These are phyloP conservation scores for Ballota nigra DNA, from an alignment of 257 asterid species.

Conservation along the genomic window DNA sequence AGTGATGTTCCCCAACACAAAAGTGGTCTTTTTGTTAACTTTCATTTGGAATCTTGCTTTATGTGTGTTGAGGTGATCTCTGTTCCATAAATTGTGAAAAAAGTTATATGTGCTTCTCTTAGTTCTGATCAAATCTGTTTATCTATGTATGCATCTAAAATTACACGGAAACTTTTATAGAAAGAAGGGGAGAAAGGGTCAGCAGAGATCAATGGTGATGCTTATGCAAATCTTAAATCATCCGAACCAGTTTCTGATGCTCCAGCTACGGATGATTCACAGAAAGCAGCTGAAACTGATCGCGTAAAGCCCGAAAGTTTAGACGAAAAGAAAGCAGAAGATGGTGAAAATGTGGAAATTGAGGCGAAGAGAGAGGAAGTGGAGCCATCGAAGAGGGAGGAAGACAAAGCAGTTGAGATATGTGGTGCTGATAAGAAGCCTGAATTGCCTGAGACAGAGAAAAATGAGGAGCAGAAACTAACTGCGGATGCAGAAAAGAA, in stretches of 20 bases:
- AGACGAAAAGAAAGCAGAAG: constrained; percentile 17
- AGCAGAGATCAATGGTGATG: constrained; percentile 14
- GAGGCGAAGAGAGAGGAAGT: not conserved
- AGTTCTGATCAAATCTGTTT: not conserved
- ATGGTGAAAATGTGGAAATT: constrained; percentile 8
- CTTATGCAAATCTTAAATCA: constrained; percentile 22
- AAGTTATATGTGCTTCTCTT: not conserved
- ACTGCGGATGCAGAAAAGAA: constrained; percentile 15
- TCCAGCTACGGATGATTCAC: constrained; percentile 9
- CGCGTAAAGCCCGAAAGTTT: not conserved
- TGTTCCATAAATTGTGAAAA: not conserved
- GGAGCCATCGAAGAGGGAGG: constrained; percentile 28
- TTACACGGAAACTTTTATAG: constrained; percentile 17
- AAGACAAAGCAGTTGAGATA: constrained; percentile 15
- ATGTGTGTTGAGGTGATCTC: not conserved
- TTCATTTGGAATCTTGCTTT: constrained; percentile 9
- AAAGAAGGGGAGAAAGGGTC: not conserved
- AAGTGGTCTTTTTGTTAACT: not conserved
- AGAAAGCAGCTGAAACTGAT: not conserved
- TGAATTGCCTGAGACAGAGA: constrained; percentile 13
- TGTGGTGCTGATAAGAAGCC: constrained; percentile 9
- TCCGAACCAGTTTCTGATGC: constrained; percentile 21
- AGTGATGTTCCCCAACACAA: constrained; percentile 9
- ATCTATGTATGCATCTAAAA: not conserved
- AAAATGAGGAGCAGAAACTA: constrained; percentile 5